Evolutionary conservation across 306 rosid genomes (phyloP).

Genomic region (Pterocarpus santalinus): DNA sequence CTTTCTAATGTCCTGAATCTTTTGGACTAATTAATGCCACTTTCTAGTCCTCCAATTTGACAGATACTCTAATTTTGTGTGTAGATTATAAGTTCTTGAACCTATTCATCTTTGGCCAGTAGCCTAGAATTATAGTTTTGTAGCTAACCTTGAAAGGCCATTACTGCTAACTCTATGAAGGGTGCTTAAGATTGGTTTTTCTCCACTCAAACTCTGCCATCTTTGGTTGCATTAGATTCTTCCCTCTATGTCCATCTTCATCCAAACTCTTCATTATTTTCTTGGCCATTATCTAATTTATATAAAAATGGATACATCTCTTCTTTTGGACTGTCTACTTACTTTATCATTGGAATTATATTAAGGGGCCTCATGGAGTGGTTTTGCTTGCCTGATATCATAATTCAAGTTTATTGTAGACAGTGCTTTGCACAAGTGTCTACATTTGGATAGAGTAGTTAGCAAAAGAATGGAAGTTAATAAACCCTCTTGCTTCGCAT

Average conservation of each 20-base stretch:
- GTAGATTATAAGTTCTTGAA: neutral
- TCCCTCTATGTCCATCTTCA: neutral
- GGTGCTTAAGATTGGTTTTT: neutral
- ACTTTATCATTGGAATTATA: neutral
- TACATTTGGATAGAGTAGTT: too few relatives aligned
- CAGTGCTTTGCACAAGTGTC: too few relatives aligned
- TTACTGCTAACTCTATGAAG: too few relatives aligned
- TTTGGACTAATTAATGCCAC: neutral
- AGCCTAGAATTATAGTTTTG: neutral
- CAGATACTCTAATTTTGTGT: neutral
- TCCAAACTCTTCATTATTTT: neutral
- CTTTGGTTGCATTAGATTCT: neutral
- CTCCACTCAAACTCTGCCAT: neutral
- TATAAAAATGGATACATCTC: neutral
- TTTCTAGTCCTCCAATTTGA: neutral
- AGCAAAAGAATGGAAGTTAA: neutral
- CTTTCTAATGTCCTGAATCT: neutral
- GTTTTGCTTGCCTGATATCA: too few relatives aligned
- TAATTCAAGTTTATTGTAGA: too few relatives aligned
- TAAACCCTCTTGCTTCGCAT: neutral
- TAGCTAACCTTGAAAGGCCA: neutral
- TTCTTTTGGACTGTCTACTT: neutral
- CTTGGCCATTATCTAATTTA: neutral
- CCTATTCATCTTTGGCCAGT: neutral
- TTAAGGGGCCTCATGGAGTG: too few relatives aligned